Percentiles rank a stretch among this genome's conserved stretches.
These are phyloP conservation scores for Fusarium oxysporum DNA, from an alignment of 2,329 filamentous ascomycete species.

Conservation along the genomic window DNA sequence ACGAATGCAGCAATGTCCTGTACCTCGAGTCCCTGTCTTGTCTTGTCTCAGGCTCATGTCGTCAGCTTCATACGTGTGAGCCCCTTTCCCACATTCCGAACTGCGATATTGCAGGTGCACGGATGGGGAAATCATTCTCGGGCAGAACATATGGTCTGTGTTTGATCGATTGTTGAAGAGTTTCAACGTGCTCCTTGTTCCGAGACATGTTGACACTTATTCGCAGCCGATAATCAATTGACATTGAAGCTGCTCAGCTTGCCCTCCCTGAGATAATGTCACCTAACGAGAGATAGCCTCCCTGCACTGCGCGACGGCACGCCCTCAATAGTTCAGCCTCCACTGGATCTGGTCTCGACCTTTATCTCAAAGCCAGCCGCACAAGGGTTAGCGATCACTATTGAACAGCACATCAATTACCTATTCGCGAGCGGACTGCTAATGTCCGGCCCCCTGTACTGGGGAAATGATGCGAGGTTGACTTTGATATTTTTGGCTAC, in stretches of 20 bases:
- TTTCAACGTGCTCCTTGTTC: slow-evolving; percentile 20
- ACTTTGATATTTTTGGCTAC: slow-evolving; percentile 34
- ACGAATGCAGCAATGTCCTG: slow-evolving; percentile 4
- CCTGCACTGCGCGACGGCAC: slow-evolving; percentile 17
- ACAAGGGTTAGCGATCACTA: slow-evolving; percentile 14
- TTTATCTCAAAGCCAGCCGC: slow-evolving; percentile 11
- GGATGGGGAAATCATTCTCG: slow-evolving; percentile 30
- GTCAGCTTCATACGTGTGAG: slow-evolving; percentile 29
- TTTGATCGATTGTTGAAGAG: slow-evolving; percentile 9
- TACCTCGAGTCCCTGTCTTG: background rate
- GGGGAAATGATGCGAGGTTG: slow-evolving; percentile 38
- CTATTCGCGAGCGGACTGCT: slow-evolving; percentile 2
- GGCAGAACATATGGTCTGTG: slow-evolving; percentile 14
- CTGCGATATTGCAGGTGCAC: slow-evolving; percentile 30
- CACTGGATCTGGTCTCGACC: slow-evolving; percentile 12
- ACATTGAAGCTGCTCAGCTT: slow-evolving; percentile 2
- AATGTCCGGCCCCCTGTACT: slow-evolving; percentile 37
- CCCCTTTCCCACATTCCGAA: slow-evolving; percentile 33
- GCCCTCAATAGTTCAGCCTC: slow-evolving; percentile 28
- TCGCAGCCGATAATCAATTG: slow-evolving; percentile 1
- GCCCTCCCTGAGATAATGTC: background rate
- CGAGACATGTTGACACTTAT: slow-evolving; percentile 18
- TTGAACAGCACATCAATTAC: slow-evolving; percentile 4
- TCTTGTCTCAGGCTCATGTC: slow-evolving; percentile 23
- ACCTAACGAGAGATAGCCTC: slow-evolving; percentile 7